A percentile compares a stretch with the other conserved stretches of the same genome.
Evolutionary conservation across 2,329 filamentous ascomycete genomes (phyloP).

Genomic region (Colletotrichum sp.): DNA sequence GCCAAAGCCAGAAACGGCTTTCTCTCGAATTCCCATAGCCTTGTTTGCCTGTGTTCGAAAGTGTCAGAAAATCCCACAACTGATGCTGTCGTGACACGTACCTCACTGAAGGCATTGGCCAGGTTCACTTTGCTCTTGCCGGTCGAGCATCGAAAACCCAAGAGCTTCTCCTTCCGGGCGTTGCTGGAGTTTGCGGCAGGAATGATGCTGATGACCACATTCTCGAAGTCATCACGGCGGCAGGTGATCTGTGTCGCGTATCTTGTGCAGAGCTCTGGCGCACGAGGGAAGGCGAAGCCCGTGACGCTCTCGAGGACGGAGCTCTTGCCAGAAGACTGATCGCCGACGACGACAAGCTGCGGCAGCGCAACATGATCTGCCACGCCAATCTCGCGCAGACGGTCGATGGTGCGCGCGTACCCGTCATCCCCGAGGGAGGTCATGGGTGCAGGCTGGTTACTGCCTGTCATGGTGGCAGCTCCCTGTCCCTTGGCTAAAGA

Average conservation of each 20-base stretch:
- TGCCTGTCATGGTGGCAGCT: neutral
- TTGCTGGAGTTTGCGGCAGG: constrained; percentile 23
- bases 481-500: neutral
- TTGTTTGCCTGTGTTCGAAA: neutral
- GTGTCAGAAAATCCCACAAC: neutral
- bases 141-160: neutral
- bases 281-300: constrained; percentile 51
- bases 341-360: constrained; percentile 82
- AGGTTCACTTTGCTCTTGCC: neutral
- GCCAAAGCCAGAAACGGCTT: neutral
- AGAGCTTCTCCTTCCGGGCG: neutral
- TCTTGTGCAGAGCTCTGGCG: constrained; percentile 49
- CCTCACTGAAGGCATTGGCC: neutral
- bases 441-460: neutral
- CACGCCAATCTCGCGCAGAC: neutral
- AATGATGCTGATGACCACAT: constrained; percentile 46
- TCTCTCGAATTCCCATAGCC: constrained; percentile 46
- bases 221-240: constrained; percentile 35
- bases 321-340: constrained; percentile 86
- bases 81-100: neutral
- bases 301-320: constrained; percentile 76
- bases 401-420: neutral
- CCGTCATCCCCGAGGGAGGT: neutral
- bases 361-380: neutral
- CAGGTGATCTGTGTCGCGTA: constrained; percentile 54